Evolutionary conservation across 305 asterid genomes (phyloP), one percentile per base, ranked within the genome.

Genomic region (Fraxinus angustifolia): DNA sequence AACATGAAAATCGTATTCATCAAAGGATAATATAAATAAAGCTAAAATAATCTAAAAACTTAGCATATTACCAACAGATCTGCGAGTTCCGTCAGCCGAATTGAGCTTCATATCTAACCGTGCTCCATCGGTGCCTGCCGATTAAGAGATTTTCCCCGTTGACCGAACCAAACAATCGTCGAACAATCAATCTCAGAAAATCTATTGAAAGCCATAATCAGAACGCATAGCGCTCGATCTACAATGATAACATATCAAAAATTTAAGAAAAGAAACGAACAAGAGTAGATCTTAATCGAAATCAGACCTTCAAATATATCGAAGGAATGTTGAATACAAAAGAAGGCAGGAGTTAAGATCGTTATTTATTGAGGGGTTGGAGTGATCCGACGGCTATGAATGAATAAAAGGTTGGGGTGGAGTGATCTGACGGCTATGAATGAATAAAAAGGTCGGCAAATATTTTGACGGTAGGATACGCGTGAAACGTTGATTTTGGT

Each of bases 201-300:
- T 42, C 75, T 0, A 19, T 6, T 26, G 36, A 79, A 83, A 79
- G 14, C 89, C 91, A 88, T 82, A 31, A 4, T 65, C 88, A 78
- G 81, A 77, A 36, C 79, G 86, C 62, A 86, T 90, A 88, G 86
- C 90, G 79, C 65, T 6, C 53, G 53, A 42, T 42, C 86, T 53
- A 73, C 23, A 28, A 62, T 26, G 48, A 73, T 77, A 7, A 3
- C 48, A 0, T 3, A 2, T 16, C 33, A 21, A 12, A 76, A 72
- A 1, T 10, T 8, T 6, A 0, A 35, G 30, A 17, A 5, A 8
- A 17, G 17, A 14, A 75, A 38, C 6, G 3, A 28, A 0, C 14
- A 10, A 7, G 56, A 56, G 8, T 3, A 79, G 88, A 83, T 85
- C 87, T 33, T 30, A 53, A 67, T 28, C 40, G 17, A 38, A 3